These are phyloP conservation scores for Urtica urens DNA, from an alignment of 306 rosid genomes.

Conservation along the genomic window DNA sequence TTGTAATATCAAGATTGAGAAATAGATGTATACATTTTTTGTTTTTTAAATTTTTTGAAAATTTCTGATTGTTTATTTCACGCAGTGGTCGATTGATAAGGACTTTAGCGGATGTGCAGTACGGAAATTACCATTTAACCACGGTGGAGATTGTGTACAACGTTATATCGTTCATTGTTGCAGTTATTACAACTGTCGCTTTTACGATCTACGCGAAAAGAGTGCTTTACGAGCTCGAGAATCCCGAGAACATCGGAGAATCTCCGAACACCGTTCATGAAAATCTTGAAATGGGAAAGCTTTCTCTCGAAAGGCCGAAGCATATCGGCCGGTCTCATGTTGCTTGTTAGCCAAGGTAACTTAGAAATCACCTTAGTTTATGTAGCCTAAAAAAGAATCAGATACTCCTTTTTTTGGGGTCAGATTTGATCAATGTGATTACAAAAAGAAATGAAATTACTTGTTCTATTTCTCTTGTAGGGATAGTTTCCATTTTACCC, in stretches of 20 bases:
- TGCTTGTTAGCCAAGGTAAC: constrained; percentile 7
- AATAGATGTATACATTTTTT: neutral
- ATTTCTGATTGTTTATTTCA: neutral
- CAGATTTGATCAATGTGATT: constrained; percentile 15
- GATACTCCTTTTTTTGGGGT: neutral
- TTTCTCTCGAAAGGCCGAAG: constrained; percentile 44
- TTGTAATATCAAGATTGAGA: too few relatives aligned
- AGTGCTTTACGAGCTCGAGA: constrained; percentile 52
- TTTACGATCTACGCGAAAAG: constrained; percentile 85
- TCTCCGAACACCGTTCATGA: constrained; percentile 26
- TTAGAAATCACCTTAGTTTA: constrained; percentile 2
- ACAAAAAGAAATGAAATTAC: constrained; percentile 16
- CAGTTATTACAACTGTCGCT: constrained; percentile 61
- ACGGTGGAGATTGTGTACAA: constrained; percentile 81
- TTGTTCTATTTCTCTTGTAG: too few relatives aligned
- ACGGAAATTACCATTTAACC: constrained; percentile 70
- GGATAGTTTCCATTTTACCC: too few relatives aligned
- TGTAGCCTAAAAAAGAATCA: constrained; percentile 16
- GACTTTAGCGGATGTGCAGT: constrained; percentile 70
- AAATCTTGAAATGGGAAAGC: constrained; percentile 48
- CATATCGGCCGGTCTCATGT: constrained; percentile 9
- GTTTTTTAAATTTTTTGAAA: neutral
- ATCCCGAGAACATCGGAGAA: constrained; percentile 37
- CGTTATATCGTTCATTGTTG: constrained; percentile 57
- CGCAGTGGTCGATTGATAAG: constrained; percentile 78